These are phyloP conservation scores for Debaryomyces castellii DNA, from an alignment of 805 yeast genomes.

Conservation along the genomic window DNA sequence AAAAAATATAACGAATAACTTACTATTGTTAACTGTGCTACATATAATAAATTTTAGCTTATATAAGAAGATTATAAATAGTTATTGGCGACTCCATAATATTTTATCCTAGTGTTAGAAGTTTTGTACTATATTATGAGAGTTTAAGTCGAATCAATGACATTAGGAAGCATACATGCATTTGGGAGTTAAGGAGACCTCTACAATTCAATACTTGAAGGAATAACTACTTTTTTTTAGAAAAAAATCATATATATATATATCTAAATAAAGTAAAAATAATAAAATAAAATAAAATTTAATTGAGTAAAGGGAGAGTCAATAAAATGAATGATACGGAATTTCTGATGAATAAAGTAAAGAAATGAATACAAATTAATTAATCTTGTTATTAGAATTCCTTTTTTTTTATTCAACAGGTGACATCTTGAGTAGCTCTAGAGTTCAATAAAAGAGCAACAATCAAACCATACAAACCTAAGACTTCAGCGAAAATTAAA, in stretches of 20 bases:
- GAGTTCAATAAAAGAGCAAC: constrained; percentile 97
- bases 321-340: background rate
- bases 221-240: background rate
- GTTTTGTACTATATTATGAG: too few species aligned
- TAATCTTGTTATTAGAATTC: constrained; percentile 1
- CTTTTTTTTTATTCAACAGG: constrained; percentile 51
- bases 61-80: too few species aligned
- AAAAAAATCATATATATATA: constrained; percentile 1
- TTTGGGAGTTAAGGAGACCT: too few species aligned
- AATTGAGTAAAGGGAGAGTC: background rate
- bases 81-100: too few species aligned
- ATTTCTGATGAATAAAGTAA: constrained; percentile 1
- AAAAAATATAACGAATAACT: too few species aligned
- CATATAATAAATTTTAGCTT: too few species aligned
- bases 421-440: constrained; percentile 90
- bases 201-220: background rate
- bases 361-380: constrained; percentile 5
- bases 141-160: too few species aligned
- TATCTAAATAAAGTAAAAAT: background rate
- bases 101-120: too few species aligned
- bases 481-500: constrained; percentile 97
- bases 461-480: constrained; percentile 97
- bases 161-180: too few species aligned
- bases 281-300: background rate
- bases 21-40: too few species aligned